phyloP scores from a whole-genome alignment of 768 basidiomycete genomes.

The Xerocomellus amylosporus region DNA sequence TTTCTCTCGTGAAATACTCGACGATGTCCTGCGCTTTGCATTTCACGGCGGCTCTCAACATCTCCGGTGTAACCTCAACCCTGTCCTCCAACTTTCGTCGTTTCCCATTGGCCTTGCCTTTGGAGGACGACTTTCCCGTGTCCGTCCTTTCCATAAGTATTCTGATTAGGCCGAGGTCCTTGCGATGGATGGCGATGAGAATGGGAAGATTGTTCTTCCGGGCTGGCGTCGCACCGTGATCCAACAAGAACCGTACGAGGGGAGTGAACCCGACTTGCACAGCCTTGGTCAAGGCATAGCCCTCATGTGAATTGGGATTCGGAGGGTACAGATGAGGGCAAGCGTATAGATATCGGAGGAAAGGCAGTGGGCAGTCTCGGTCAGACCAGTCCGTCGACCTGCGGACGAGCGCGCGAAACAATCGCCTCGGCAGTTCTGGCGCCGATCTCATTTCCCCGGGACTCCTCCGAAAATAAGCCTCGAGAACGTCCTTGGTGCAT shows the following conservation, averaged over 20 bases:
- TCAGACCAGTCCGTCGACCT: slow-evolving; percentile 41
- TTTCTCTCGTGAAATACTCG: slow-evolving; percentile 66
- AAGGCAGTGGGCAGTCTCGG: slow-evolving; percentile 57
- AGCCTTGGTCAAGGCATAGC: slow-evolving; percentile 81
- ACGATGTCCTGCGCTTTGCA: slow-evolving; percentile 66
- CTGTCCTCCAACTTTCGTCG: slow-evolving; percentile 59
- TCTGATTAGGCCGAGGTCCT: slow-evolving; percentile 64
- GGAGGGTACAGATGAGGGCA: slow-evolving; percentile 40
- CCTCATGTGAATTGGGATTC: slow-evolving; percentile 64
- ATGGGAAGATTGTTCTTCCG: slow-evolving; percentile 64
- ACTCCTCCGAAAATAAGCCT: slow-evolving; percentile 41
- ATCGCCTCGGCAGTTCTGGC: slow-evolving; percentile 59
- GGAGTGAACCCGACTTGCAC: slow-evolving; percentile 62
- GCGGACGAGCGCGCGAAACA: slow-evolving; percentile 56
- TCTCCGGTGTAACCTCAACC: slow-evolving; percentile 47
- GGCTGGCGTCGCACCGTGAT: slow-evolving; percentile 66
- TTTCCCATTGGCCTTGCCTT: slow-evolving; percentile 35
- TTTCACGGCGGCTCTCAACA: slow-evolving; percentile 67
- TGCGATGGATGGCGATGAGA: slow-evolving; percentile 68
- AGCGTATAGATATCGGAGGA: slow-evolving; percentile 56
- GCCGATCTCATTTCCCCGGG: background rate
- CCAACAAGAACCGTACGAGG: slow-evolving; percentile 69
- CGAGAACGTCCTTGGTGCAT: slow-evolving; percentile 40
- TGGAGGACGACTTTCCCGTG: slow-evolving; percentile 20
- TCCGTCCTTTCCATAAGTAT: slow-evolving; percentile 68